Evolutionary conservation across 345 rosid genomes (phyloP).

Genomic region (Populus nigra): DNA sequence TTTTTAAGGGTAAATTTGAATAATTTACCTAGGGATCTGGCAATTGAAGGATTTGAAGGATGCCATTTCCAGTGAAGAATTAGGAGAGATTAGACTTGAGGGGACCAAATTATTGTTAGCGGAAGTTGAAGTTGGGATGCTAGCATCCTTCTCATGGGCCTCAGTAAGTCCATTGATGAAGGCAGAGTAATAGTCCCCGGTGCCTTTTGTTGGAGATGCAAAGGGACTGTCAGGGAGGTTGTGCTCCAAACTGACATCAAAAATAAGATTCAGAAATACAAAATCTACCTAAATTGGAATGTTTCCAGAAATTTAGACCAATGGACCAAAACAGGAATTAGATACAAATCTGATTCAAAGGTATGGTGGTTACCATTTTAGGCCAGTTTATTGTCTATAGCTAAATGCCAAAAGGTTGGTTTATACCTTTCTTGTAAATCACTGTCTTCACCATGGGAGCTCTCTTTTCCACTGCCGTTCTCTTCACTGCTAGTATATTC

Average conservation of each 20-base stretch:
- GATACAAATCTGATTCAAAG: not conserved
- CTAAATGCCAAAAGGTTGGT: not conserved
- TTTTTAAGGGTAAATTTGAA: no score
- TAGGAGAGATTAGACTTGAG: constrained; percentile 33
- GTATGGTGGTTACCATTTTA: not conserved
- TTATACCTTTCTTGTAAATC: constrained; percentile 44
- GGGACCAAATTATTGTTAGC: constrained; percentile 40
- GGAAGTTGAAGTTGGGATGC: constrained; percentile 30
- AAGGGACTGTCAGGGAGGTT: constrained; percentile 74
- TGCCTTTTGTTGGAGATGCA: constrained; percentile 49
- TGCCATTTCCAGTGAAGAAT: constrained; percentile 49
- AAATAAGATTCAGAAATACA: not conserved
- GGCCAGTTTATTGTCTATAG: not conserved
- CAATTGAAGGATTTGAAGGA: constrained; percentile 68
- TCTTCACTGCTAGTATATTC: constrained; percentile 33
- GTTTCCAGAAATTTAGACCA: not conserved
- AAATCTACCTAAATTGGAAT: not conserved
- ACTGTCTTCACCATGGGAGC: constrained; percentile 26
- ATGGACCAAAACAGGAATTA: not conserved
- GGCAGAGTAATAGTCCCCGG: constrained; percentile 34
- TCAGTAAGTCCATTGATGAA: constrained; percentile 26
- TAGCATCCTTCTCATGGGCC: constrained; percentile 35
- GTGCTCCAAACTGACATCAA: constrained; percentile 53
- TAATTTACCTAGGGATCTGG: constrained; percentile 67
- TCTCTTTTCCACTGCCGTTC: constrained; percentile 36